A percentile compares a stretch with the other conserved stretches of the same genome.
Conservation (phyloP, 2,329 filamentous ascomycete genomes). For the Neurospora sp. region DNA sequence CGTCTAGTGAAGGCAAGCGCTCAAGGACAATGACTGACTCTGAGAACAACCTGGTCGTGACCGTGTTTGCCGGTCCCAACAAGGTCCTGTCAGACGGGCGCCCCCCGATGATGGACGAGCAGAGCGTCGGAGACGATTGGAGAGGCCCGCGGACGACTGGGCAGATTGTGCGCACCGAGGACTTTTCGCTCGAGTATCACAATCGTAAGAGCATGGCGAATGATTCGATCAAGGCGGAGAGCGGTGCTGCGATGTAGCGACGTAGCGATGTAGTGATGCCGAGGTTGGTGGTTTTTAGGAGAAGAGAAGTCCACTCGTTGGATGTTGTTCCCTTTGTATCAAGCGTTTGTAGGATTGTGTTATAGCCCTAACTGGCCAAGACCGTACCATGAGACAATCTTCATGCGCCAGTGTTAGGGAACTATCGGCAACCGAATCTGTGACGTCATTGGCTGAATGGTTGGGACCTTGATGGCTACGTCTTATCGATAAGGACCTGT, state of each 20-base stretch:
- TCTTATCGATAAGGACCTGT: neutral
- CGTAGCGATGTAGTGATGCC: neutral
- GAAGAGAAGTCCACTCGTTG: neutral
- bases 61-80: conserved; percentile 1
- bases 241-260: neutral
- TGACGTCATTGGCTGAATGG: neutral
- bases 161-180: conserved; percentile 7
- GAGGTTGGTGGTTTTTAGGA: neutral
- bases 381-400: neutral
- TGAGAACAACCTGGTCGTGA: conserved; percentile 4
- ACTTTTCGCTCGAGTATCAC: conserved; percentile 6
- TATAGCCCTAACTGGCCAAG: neutral
- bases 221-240: neutral
- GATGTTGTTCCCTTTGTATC: neutral
- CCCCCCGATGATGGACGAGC: neutral
- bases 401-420: neutral
- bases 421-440: neutral
- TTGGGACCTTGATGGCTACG: neutral
- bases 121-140: conserved; percentile 4
- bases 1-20: neutral
- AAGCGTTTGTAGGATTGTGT: neutral
- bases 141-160: conserved; percentile 2
- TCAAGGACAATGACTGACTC: neutral
- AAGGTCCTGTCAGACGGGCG: neutral
- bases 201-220: neutral